These are phyloP conservation scores for Schizothecium vesticola DNA, from an alignment of 495 filamentous ascomycete genomes.

Conservation along the genomic window DNA sequence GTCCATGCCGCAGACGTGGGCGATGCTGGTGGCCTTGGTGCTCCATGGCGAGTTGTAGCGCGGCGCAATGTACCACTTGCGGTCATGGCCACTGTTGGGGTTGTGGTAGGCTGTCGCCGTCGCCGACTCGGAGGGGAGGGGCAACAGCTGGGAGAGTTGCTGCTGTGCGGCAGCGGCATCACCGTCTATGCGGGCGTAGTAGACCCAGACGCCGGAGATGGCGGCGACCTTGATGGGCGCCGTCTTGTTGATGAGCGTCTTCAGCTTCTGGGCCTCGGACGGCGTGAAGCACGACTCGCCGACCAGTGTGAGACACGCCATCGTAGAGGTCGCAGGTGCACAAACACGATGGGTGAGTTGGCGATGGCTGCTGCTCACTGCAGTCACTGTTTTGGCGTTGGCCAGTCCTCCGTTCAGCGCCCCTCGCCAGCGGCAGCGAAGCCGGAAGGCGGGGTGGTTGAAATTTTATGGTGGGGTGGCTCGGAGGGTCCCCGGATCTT, in stretches of 20 bases:
- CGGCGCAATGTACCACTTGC: constrained; percentile 63
- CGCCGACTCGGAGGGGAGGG: constrained; percentile 17
- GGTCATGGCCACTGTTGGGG: constrained; percentile 30
- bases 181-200: constrained; percentile 44
- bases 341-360: neutral
- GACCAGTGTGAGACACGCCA: constrained; percentile 32
- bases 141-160: constrained; percentile 40
- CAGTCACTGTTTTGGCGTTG: constrained; percentile 2
- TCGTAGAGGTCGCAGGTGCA: constrained; percentile 8
- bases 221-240: constrained; percentile 36
- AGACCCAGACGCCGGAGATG: constrained; percentile 46
- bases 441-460: constrained; percentile 10
- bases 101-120: constrained; percentile 2
- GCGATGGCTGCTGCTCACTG: neutral
- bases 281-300: constrained; percentile 49
- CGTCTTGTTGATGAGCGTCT: constrained; percentile 41
- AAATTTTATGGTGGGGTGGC: constrained; percentile 12
- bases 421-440: constrained; percentile 4
- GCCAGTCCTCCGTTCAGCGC: constrained; percentile 1
- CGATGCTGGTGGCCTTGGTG: constrained; percentile 89
- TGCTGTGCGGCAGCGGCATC: constrained; percentile 26
- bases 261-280: constrained; percentile 46
- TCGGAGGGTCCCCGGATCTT: neutral
- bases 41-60: constrained; percentile 96
- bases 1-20: constrained; percentile 81